These are phyloP conservation scores for Saprolegnia diclina DNA, from an alignment of 352 stramenopile species.

Conservation along the genomic window DNA sequence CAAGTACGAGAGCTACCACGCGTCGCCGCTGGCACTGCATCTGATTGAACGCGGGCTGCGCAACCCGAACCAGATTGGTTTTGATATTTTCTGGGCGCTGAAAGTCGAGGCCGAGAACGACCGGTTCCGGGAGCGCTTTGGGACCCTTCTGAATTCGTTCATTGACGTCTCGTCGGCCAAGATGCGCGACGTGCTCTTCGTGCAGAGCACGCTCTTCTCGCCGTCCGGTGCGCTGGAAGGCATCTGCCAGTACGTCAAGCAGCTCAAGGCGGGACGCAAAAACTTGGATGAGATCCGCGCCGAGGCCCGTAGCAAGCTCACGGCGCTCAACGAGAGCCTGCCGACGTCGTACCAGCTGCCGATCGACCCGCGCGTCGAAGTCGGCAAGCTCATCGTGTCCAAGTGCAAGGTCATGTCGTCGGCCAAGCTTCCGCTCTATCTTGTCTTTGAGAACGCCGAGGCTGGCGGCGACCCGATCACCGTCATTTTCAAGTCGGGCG, in stretches of 20 bases:
- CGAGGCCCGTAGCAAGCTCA: conserved; percentile 16
- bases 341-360: conserved; percentile 41
- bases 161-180: conserved; percentile 83
- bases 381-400: conserved; percentile 33
- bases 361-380: conserved; percentile 36
- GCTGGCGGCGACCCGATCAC: conserved; percentile 64
- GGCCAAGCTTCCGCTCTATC: conserved; percentile 48
- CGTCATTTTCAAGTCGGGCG: conserved; percentile 93
- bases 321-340: conserved; percentile 14
- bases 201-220: conserved; percentile 81
- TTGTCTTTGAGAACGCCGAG: conserved; percentile 24
- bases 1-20: conserved; percentile 82
- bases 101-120: conserved; percentile 61
- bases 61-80: conserved; percentile 74
- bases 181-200: conserved; percentile 87
- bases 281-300: conserved; percentile 16
- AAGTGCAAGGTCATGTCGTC: conserved; percentile 54
- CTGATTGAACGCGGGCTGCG: conserved; percentile 64
- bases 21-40: conserved; percentile 70
- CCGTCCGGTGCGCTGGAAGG: conserved; percentile 73
- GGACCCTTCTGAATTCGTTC: conserved; percentile 78
- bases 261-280: conserved; percentile 16
- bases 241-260: conserved; percentile 66
- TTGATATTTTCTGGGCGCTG: conserved; percentile 79
- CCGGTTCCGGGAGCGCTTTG: conserved; percentile 60